Base-by-base conservation (phyloP, 2,329 filamentous ascomycete species). In the Eutypella sp. region DNA sequence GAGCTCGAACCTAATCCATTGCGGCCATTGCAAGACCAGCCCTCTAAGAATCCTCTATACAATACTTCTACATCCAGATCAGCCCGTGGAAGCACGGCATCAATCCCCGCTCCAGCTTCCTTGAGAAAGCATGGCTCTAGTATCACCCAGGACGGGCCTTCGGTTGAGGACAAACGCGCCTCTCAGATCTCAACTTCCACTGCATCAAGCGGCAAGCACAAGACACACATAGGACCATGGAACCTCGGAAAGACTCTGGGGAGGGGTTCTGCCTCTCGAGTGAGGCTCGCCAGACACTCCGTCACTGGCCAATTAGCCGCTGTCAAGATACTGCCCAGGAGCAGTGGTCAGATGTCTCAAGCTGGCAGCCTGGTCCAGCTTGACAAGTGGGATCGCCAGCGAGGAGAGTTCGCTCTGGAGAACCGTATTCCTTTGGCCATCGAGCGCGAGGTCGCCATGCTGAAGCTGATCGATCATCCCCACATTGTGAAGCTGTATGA, bases 401-500 rank as follows among this genome's bases (percentile, higher is more conserved):
- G 75, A 22, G 75, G 74, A 31, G 73, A 70, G 48, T 70, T 75
- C 29, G 73, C 79, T 42, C 82, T 83, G 34, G 75, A 85, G 47
- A 79, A 83, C 54, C 78, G 80, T 44, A 90, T 95, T 62, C 92
- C 92, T 1, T 82, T 92, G 58, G 87, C 90, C 1, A 87, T 99
- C 50, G 92, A 97, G 68, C 80, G 93, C 45, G 93, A 99, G 63
- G 91, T 99, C 34, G 90, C 92, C 25, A 95, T 99, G 57, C 89
- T 99, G 79, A 97, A 96, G 69, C 78, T 97, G 47, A 88, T 97
- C 49, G 85, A 96, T 59, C 93, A 99, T 67, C 88, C 86, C 5
- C 93, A 97, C 64, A 92, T 97, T 58, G 91, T 96, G 66, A 89
- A 87, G 55, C 72, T 99, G 9, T 93, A 92, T 63, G 93, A 99